Percentiles rank a stretch among this genome's conserved stretches.
Conservation (phyloP, 2,329 filamentous ascomycete species). For the Zasmidium cellare region DNA sequence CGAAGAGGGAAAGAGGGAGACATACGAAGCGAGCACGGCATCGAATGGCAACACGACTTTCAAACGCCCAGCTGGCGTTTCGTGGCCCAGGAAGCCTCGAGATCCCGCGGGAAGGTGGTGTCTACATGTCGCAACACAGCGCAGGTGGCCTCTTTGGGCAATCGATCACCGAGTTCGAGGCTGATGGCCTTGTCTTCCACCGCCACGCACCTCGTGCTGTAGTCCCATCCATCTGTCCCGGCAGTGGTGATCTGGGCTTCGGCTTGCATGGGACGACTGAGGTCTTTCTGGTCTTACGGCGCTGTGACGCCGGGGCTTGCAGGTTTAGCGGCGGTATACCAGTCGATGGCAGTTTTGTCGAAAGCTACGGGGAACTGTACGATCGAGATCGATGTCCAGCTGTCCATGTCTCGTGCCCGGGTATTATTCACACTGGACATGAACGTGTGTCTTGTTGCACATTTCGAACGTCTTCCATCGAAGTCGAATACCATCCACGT, state of each 20-base stretch:
- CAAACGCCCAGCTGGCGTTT: background rate
- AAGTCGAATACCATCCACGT: background rate
- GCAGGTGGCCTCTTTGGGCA: background rate
- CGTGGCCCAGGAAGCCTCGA: conserved; percentile 1
- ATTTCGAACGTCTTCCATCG: background rate
- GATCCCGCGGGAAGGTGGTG: conserved; percentile 4
- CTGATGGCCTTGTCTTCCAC: background rate
- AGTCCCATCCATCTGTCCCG: background rate
- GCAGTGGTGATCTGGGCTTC: background rate
- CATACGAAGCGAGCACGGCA: conserved; percentile 4
- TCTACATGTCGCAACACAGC: background rate
- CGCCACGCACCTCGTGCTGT: background rate
- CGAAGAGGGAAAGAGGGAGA: background rate
- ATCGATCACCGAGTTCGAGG: background rate
- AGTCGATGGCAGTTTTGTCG: background rate
- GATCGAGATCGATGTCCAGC: background rate
- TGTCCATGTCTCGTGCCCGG: background rate
- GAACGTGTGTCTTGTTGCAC: background rate
- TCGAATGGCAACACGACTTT: conserved; percentile 5
- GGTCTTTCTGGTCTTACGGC: background rate
- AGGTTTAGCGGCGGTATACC: background rate
- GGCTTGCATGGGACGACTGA: background rate
- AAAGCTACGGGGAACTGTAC: background rate
- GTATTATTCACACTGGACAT: background rate
- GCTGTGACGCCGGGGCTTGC: background rate